Base-by-base conservation (phyloP, 306 rosid species). In the Prunus padus region DNA sequence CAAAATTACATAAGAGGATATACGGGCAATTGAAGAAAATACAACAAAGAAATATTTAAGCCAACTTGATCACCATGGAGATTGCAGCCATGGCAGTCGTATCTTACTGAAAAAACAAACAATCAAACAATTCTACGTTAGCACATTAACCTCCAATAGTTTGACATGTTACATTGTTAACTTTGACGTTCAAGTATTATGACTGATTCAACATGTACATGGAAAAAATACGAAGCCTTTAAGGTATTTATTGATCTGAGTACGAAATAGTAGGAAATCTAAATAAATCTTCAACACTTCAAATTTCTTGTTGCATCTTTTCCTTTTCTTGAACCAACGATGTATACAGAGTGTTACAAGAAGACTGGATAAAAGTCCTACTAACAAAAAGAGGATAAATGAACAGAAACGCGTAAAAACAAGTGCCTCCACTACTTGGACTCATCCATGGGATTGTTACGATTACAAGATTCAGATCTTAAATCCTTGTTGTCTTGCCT, bases 361-460 rank as follows among this genome's bases (percentile, higher is more conserved):
- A 64, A 12, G 30, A 65, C 73, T 14, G 28, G 23, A 40, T 42
- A 64, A 18, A 72, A 50, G 16, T 49, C 42, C 77, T 42, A 64
- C 15, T n/a, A 25, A 62, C 18, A 8, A 19, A 59, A 40, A 22
- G 64, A 73, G 40, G 51, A 67, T 19, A 64, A 26, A 68, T 12
- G 33, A 64, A 74, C 26, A 37, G 72, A 63, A 76, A 71, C 42
- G 54, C 69, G n/a, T 61, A 37, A 77, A 77, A 5, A 14, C 2
- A 54, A 52, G 59, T 11, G 62, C 46, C 60, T 84, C 59, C 15
- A 46, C 87, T 87, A 86, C 74, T 84, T 44, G 46, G 94, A 91
- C 75, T 94, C 97, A 79, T 94, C 95, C 98, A 91, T 92, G 26
- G 90, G 64, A 65, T 86, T 87, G 11, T 77, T 85, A 60, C 84